Evolutionary conservation across 495 filamentous ascomycete genomes (phyloP).

Genomic region (Aspergillus baeticus): DNA sequence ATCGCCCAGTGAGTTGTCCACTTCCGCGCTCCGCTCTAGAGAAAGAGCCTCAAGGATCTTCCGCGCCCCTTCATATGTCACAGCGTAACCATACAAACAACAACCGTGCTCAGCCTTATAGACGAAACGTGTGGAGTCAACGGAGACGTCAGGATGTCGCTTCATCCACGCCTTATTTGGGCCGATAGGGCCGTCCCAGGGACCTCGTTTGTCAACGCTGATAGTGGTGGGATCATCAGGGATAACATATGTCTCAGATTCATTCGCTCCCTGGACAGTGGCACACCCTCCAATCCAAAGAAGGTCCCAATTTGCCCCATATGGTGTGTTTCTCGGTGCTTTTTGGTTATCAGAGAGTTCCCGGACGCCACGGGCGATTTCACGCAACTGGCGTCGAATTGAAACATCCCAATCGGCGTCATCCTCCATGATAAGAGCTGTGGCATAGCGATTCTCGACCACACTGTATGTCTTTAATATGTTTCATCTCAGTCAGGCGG

Average conservation of each 20-base stretch:
- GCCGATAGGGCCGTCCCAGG: conserved; percentile 20
- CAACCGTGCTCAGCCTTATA: conserved; percentile 26
- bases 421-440: conserved; percentile 57
- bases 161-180: conserved; percentile 22
- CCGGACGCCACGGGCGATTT: conserved; percentile 40
- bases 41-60: conserved; percentile 44
- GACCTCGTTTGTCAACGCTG: conserved; percentile 14
- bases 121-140: conserved; percentile 33
- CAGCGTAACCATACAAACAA: conserved; percentile 46
- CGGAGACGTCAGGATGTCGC: conserved; percentile 17
- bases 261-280: conserved; percentile 19
- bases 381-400: conserved; percentile 48
- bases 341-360: conserved; percentile 25
- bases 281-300: conserved; percentile 57
- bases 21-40: conserved; percentile 23
- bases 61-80: conserved; percentile 51
- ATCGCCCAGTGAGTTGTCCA: conserved; percentile 29
- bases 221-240: conserved; percentile 31
- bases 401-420: conserved; percentile 58
- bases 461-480: conserved; percentile 21
- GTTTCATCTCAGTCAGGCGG: not conserved
- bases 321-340: conserved; percentile 41
- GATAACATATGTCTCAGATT: conserved; percentile 29
- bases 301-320: conserved; percentile 59
- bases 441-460: conserved; percentile 41